Conservation (phyloP, 2,329 filamentous ascomycete species). For the Trichoderma arundinaceum region DNA sequence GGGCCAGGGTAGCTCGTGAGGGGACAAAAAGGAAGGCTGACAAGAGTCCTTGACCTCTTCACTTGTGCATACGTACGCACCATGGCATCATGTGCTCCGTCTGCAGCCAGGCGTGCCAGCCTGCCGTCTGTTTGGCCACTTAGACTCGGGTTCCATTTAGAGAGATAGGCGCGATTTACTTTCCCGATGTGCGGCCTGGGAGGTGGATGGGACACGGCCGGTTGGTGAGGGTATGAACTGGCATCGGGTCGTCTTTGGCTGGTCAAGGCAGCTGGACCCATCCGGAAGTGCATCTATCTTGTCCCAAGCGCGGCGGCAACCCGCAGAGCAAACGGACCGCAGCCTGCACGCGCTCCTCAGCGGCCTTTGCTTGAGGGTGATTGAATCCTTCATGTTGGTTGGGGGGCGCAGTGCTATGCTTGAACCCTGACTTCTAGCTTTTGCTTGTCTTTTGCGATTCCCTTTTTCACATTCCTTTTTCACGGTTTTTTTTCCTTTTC, state of each 20-base stretch:
- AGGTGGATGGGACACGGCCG: constrained; percentile 1
- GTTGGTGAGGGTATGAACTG: constrained; percentile 22
- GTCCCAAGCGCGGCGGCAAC: constrained; percentile 13
- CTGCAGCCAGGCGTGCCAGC: neutral
- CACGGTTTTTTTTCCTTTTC: neutral
- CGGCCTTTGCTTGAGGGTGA: neutral
- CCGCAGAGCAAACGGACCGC: constrained; percentile 15
- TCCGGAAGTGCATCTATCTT: neutral
- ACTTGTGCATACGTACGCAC: constrained; percentile 13
- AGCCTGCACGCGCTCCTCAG: neutral
- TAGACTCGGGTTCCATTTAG: neutral
- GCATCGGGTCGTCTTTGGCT: neutral
- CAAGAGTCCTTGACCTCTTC: constrained; percentile 10
- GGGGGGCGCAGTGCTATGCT: neutral
- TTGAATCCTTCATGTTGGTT: neutral
- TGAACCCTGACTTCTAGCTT: neutral
- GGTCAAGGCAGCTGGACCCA: neutral
- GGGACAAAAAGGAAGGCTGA: constrained; percentile 11
- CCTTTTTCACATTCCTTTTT: neutral
- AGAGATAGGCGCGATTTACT: constrained; percentile 16
- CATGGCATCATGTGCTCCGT: constrained; percentile 27
- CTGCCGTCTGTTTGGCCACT: constrained; percentile 14
- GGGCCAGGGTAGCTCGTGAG: neutral
- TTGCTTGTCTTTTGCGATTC: neutral
- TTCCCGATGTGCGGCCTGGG: constrained; percentile 3